Evolutionary conservation across 139 green algal species (phyloP).

Genomic region (Tetradesmus lagerheimii): DNA sequence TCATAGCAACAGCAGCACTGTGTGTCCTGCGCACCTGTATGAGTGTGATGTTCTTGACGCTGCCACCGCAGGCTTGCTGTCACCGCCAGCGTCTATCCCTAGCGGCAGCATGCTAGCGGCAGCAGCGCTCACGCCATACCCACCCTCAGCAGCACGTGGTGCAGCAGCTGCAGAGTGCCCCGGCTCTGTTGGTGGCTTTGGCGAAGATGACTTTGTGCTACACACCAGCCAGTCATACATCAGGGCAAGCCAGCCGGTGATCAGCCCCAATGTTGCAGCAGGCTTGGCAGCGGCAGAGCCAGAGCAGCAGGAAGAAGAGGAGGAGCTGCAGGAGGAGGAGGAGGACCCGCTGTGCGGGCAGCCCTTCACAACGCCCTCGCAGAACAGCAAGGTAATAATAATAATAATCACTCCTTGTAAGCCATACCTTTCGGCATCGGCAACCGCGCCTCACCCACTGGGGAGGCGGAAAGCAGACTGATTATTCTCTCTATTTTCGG

Average conservation of each 20-base stretch:
- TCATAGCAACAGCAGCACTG: background rate
- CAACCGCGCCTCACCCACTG: too few relatives aligned
- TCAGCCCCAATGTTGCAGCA: conserved; percentile 22
- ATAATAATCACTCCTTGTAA: too few relatives aligned
- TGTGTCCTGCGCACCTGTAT: background rate
- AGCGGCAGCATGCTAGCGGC: background rate
- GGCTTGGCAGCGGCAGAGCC: background rate
- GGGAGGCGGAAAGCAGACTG: too few relatives aligned
- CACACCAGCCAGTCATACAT: conserved; percentile 42
- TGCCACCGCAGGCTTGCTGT: conserved; percentile 10
- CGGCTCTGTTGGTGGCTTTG: background rate
- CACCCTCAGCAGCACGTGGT: background rate
- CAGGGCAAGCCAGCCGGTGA: conserved; percentile 9
- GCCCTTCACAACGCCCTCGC: conserved; percentile 7
- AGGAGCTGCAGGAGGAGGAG: background rate
- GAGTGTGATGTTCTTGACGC: background rate
- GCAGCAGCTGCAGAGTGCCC: conserved; percentile 7
- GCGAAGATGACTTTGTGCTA: conserved; percentile 44
- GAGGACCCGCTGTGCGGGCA: background rate
- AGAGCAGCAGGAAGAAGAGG: background rate
- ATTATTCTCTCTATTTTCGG: too few relatives aligned
- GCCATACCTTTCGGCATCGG: too few relatives aligned
- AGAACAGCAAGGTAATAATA: conserved; percentile 36
- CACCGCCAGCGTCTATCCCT: background rate
- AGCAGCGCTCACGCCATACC: background rate